Base-by-base conservation (phyloP, 208 protist genomes). In the Paratrypanosoma confusum region DNA sequence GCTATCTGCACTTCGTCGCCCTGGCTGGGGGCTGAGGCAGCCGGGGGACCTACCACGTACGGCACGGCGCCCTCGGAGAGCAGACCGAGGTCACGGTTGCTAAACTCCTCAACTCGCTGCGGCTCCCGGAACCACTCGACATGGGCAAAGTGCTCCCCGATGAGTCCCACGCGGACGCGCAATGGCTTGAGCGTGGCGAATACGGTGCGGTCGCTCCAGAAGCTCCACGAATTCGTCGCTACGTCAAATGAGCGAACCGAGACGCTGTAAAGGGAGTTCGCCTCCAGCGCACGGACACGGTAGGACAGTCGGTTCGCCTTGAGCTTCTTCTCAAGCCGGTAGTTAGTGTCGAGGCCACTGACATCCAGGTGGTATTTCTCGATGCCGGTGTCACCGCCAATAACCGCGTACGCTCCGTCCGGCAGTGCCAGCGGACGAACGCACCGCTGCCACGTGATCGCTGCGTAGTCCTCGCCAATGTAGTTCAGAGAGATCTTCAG, bases 181-280 rank as follows among this genome's bases (percentile, higher is more conserved):
- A 93, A 65, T 29, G 87, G 83, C 59, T 83, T 81, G 39, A 91
- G 59, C 11, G 78, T 95, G 2, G 62, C 83, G 45, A 95, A 90
- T 34, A 67, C 61, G 11, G 71, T 39, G 3, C 58, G 50, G 13
- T 81, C 76, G 42, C 71, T 89, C 81, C 81, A 89, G 14, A 82
- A 38, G 48, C 76, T 80, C 76, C 78, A 65, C 23, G 33, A 36
- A 5, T 46, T 36, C 29, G 61, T 56, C 13, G 56, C n/a, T 10
- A 46, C 49, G 45, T 91, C 77, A 20, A 39, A 64, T 13, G 79
- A 71, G 8, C 83, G 80, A 21, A 95, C 73, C 31, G 49, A 55
- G 36, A 82, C 78, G 7, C 52, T 52, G 59, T 93, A 95, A 4
- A 91, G 48, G 7, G 71, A 68, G 41, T 84, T 75, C 21, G 77